Evolutionary conservation across 2,329 filamentous ascomycete species (phyloP), one percentile per base, ranked within the genome.

Genomic region (Fusarium sacchari): DNA sequence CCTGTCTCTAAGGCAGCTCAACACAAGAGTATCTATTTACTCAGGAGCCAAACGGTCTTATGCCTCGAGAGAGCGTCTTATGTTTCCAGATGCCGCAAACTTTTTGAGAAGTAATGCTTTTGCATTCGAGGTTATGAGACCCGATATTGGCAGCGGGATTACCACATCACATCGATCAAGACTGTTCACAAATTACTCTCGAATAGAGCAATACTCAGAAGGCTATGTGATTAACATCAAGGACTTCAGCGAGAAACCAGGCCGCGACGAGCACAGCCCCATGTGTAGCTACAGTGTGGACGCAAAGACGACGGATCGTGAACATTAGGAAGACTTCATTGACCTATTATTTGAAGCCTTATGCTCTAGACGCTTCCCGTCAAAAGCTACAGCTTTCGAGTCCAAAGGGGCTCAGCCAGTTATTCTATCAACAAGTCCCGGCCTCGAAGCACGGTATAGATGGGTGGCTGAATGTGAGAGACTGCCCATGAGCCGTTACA

Each of bases 281-380:
- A 5, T 49, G 46, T n/a, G 22, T 8, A 30, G 28, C n/a, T 30
- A 3, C 7, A 3, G 20, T 30, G 3, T 30, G 22, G 28, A n/a
- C 2, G 11, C 20, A 32, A 49, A 18, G 46, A n/a, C 22, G 22
- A 13, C 6, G 28, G 3, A 32, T n/a, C 28, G 7, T 30, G 14
- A 30, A 15, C 28, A 30, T 9, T 30, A 6, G 28, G 22, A 20
- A n/a, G 5, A 7, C 28, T 9, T 13, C 2, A 30, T 47, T 17
- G 0, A 8, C 10, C 7, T 12, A 30, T 18, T 5, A 2, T 12
- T 9, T 9, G 10, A n/a, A 3, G 22, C 7, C 10, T 24, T 28
- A 24, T 3, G 1, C 46, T 24, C 5, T 18, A 24, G 28, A 3
- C 6, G 7, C 7, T n/a, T 0, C 26, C 0, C 6, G 4, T 32